Evolutionary conservation across 2,329 filamentous ascomycete genomes (phyloP), one percentile per base, ranked within the genome.

Genomic region (Pseudocercospora musae): DNA sequence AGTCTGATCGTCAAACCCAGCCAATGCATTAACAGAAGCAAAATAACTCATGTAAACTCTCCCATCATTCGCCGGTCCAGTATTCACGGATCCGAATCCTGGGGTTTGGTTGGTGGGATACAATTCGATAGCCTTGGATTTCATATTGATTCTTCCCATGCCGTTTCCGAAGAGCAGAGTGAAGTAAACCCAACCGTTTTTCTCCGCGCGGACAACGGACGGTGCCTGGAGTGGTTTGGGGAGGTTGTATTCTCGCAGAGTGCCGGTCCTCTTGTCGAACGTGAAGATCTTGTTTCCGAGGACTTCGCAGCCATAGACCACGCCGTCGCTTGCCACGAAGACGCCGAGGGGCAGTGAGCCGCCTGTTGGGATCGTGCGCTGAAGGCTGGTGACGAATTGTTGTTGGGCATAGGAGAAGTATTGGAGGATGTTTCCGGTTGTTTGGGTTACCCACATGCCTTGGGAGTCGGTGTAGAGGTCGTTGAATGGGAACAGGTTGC

Each of bases 361-460:
- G 62, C n/a, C n/a, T 13, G 64, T 68, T 10, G 64, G 64, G 10
- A 66, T 57, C 15, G n/a, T 53, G 27, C 18, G 60, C 60, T 21
- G 60, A n/a, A n/a, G n/a, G n/a, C n/a, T 64, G n/a, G 57, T 63
- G 59, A 54, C 60, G 46, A 63, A 60, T 21, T 58, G 33, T 29
- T 65, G 48, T 13, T 53, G 40, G 40, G 54, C 59, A 27, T 58
- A 64, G 23, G 49, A 31, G 49, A 60, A 60, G 23, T 55, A 60
- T 15, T 59, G 49, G 7, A 60, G 52, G 1, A 59, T 29, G 48
- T 68, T 68, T 11, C 56, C 68, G 8, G 66, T 70, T 6, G 67
- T 71, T 52, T 70, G 68, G 2, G 68, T 70, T 31, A 69, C 53
- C 49, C 64, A 71, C 15, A 71, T 68, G 3, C 70, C 70, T 29